Evolutionary conservation across 768 basidiomycete genomes (phyloP), one percentile per base, ranked within the genome.

Genomic region (Scleroderma bovista): DNA sequence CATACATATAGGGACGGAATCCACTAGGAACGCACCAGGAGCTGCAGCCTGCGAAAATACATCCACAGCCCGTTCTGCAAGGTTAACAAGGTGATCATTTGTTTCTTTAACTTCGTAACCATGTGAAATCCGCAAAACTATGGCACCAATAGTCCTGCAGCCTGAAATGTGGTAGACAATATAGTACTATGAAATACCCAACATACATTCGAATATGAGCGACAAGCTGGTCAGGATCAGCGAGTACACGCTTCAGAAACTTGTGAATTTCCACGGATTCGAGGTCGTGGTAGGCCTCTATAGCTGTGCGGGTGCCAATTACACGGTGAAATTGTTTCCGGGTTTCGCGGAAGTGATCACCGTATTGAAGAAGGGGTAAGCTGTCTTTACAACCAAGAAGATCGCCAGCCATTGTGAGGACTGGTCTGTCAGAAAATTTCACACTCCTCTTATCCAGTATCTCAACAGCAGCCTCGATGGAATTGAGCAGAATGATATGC

Each of bases 361-460:
- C 26, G 26, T 29, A 29, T 29, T 4, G 26, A 29, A 29, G 26
- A 29, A 29, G 26, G 26, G 26, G 26, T 5, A 29, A 9, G 26
- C 26, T 29, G 26, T 9, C 26, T 29, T 29, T 29, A 9, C 26
- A 29, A 29, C 26, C 26, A 29, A 29, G 4, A 29, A 29, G 26
- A 5, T 29, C 26, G 9, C 26, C 26, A 29, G 26, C 37, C 51
- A 51, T 51, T 31, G 36, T 6, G 23, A 36, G 19, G 10, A 17
- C 2, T 8, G 51, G 46, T 32, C 51, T 46, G n/a, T 47, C 51
- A 34, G 77, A 79, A 58, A 79, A 80, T 32, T 76, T 74, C 12
- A 74, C 64, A 50, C 77, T 73, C 43, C 74, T 69, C 58, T 71
- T 76, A 44, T 79, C 78, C 26, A 81, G 61, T 20, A 81, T 65